Base-by-base conservation (phyloP, 352 stramenopile species). In the Phytophthora macrochlamydospora region DNA sequence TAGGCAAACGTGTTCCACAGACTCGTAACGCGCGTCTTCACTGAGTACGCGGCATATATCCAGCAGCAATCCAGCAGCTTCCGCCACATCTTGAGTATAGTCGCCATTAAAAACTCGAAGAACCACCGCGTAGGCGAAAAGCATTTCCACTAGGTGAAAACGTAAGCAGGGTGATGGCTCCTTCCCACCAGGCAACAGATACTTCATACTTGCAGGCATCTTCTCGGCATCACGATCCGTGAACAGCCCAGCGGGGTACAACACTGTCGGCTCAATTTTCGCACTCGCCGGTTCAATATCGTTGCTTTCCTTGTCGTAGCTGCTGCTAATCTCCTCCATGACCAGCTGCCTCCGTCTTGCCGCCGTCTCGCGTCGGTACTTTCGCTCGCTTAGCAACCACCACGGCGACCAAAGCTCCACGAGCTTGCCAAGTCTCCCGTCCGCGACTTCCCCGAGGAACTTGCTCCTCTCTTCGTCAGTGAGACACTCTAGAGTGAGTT, bases 71-170 rank as follows among this genome's bases (percentile, higher is more conserved):
- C 78, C 45, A 14, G 74, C 64, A 0, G 85, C 87, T 18, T 92
- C 82, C 43, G 59, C 50, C 8, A 71, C 56, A 60, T 91, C 85
- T 71, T 91, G 74, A 9, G 49, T 51, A 72, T 85, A 93, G 60
- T 95, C 87, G 18, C 87, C 87, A 28, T 95, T 95, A 71, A 90
- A 95, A 40, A 51, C 71, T 9, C 87, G 81, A 71, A 95, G 66
- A 6, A 90, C 73, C n/a, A 88, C 55, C 11, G 76, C 75, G 57
- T 95, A 95, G 2, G 81, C 76, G 42, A 90, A 91, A 5, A 93
- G 51, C 12, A 92, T 35, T 60, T 95, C 87, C 2, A 91, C 48
- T 44, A 93, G 51, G 63, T 95, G 79, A 48, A 79, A 90, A 24
- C 63, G 59, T 8, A 95, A 66, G 9, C 43, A 73, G 2, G 75